Percentiles rank a stretch among this genome's conserved stretches.
Evolutionary conservation across 331 rosid genomes (phyloP).

Genomic region (Quercus tomentella): DNA sequence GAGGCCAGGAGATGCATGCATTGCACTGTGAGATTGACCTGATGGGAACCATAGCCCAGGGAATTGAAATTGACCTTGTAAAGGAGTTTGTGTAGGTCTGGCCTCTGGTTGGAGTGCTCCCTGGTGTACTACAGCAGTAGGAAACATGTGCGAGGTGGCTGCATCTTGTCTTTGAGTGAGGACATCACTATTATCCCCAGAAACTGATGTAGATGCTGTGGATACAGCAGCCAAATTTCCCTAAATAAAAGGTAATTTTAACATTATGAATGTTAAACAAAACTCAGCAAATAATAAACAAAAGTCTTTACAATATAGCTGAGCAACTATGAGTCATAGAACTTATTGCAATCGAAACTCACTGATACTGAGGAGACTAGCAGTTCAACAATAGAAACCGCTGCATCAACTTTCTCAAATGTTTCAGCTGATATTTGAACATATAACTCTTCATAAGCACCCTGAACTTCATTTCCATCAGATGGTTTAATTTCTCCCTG

Average conservation of each 20-base stretch:
- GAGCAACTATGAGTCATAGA: constrained; percentile 12
- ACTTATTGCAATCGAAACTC: constrained; percentile 39
- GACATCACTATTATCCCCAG: constrained; percentile 31
- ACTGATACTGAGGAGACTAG: constrained; percentile 76
- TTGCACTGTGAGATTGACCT: constrained; percentile 39
- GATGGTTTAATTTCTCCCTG: constrained; percentile 68
- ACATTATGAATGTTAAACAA: constrained; percentile 8
- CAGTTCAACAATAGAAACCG: constrained; percentile 78
- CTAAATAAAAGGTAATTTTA: constrained; percentile 37
- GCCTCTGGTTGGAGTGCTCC: constrained; percentile 38
- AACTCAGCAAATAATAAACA: background rate
- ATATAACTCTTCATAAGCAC: constrained; percentile 56
- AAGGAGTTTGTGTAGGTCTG: constrained; percentile 30
- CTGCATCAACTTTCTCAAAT: constrained; percentile 87
- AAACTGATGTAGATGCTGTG: constrained; percentile 37
- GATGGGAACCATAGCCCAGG: constrained; percentile 52
- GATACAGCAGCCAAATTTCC: constrained; percentile 60
- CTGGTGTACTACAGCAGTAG: constrained; percentile 34
- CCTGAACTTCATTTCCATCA: constrained; percentile 44
- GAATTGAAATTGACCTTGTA: constrained; percentile 47
- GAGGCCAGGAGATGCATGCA: constrained; percentile 35
- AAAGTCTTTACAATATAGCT: background rate
- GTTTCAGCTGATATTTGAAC: constrained; percentile 77
- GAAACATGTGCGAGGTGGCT: constrained; percentile 23
- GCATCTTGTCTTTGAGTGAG: constrained; percentile 33